Conservation (phyloP, 108 stramenopile species). For the Heterococcus sp. region DNA sequence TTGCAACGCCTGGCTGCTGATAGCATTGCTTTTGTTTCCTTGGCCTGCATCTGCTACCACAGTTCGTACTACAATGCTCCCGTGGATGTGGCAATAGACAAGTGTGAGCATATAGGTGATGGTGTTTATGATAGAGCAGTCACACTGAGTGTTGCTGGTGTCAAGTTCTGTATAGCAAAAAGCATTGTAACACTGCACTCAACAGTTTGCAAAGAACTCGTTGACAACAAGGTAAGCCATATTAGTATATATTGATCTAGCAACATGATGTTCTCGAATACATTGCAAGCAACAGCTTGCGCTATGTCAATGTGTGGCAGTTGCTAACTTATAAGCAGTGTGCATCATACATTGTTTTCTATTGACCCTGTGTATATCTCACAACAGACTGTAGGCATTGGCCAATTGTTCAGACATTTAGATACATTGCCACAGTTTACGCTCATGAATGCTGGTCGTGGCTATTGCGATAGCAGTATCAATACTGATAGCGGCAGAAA, state of each 20-base stretch:
- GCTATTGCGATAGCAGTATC: no score
- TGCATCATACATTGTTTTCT: background rate
- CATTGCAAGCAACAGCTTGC: no score
- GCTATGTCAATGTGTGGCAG: no score
- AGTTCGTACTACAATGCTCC: conserved; percentile 52
- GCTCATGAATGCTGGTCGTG: conserved; percentile 8
- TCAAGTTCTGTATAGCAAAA: conserved; percentile 32
- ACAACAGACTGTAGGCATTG: conserved; percentile 21
- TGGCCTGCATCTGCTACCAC: background rate
- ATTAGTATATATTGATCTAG: no score
- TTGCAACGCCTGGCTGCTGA: background rate
- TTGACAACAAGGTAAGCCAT: conserved; percentile 4
- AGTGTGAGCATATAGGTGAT: conserved; percentile 28
- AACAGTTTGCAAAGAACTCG: conserved; percentile 12
- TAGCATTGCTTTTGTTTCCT: background rate
- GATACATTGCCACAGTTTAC: conserved; percentile 32
- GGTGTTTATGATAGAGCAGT: conserved; percentile 44
- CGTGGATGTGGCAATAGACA: conserved; percentile 30
- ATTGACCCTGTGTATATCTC: background rate
- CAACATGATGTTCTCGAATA: no score
- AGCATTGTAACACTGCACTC: conserved; percentile 43
- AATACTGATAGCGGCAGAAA: background rate
- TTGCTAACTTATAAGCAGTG: no score
- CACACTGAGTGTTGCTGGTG: conserved; percentile 21
- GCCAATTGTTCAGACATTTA: conserved; percentile 44